Evolutionary conservation across 1,139 yeast genomes (phyloP).

Genomic region (Pichia sp.): DNA sequence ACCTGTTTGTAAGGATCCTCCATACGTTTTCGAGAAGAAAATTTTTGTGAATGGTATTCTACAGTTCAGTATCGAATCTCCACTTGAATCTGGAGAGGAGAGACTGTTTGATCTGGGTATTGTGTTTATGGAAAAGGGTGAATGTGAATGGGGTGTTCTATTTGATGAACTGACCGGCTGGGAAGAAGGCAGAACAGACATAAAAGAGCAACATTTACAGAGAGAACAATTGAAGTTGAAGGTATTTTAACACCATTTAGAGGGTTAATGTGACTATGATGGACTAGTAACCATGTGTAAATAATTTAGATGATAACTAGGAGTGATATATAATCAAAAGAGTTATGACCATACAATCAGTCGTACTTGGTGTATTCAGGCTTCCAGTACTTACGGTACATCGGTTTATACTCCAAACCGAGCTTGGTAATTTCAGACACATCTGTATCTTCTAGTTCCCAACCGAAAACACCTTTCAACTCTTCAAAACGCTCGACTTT

Average conservation of each 20-base stretch:
- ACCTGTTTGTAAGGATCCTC: conserved; percentile 36
- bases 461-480: conserved; percentile 47
- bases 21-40: conserved; percentile 39
- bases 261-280: too few relatives aligned
- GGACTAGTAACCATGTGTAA: too few relatives aligned
- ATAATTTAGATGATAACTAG: too few relatives aligned
- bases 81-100: conserved; percentile 38
- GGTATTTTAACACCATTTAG: conserved; percentile 11
- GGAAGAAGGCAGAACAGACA: conserved; percentile 13
- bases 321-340: too few relatives aligned
- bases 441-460: conserved; percentile 44
- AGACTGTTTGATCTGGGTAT: conserved; percentile 43
- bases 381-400: conserved; percentile 36
- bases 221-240: conserved; percentile 24
- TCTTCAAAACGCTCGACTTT: conserved; percentile 51
- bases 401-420: conserved; percentile 30
- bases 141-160: conserved; percentile 71
- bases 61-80: conserved; percentile 42
- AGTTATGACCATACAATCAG: too few relatives aligned
- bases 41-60: conserved; percentile 58
- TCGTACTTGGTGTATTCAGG: conserved; percentile 21
- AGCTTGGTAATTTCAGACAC: conserved; percentile 35
- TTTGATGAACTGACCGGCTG: conserved; percentile 40
- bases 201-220: conserved; percentile 24
- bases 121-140: conserved; percentile 61